Evolutionary conservation across 805 yeast species (phyloP).

Genomic region (Yarrowia sp.): DNA sequence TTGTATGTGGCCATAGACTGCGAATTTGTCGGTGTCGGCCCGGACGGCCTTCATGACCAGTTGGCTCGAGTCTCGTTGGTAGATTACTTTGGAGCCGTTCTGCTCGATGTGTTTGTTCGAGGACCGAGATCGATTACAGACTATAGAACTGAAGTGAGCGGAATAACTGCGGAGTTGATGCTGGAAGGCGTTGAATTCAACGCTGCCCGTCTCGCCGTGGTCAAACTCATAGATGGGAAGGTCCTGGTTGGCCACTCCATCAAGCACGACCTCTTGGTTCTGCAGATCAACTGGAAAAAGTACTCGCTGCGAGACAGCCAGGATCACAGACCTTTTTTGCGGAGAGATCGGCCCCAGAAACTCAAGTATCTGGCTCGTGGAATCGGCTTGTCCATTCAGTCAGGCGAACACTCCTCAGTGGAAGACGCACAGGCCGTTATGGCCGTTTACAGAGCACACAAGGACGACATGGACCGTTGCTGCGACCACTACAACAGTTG

Average conservation of each 20-base stretch:
- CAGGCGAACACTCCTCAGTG: slow-evolving; percentile 81
- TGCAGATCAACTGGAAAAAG: slow-evolving; percentile 72
- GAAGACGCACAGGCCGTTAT: slow-evolving; percentile 91
- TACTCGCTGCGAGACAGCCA: slow-evolving; percentile 76
- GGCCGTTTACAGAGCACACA: slow-evolving; percentile 70
- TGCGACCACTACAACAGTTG: slow-evolving; percentile 8
- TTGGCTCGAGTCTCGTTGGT: slow-evolving; percentile 91
- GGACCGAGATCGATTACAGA: slow-evolving; percentile 81
- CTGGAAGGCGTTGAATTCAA: slow-evolving; percentile 67
- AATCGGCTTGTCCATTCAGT: slow-evolving; percentile 80
- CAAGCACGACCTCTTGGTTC: slow-evolving; percentile 74
- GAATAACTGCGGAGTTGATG: slow-evolving; percentile 76
- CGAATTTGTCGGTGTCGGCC: slow-evolving; percentile 92
- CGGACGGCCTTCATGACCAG: slow-evolving; percentile 67
- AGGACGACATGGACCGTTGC: slow-evolving; percentile 46
- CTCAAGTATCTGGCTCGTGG: slow-evolving; percentile 63
- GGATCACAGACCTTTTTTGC: slow-evolving; percentile 58
- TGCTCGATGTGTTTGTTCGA: slow-evolving; percentile 75
- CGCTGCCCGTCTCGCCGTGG: slow-evolving; percentile 66
- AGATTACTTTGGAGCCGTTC: slow-evolving; percentile 74
- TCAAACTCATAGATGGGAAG: slow-evolving; percentile 59
- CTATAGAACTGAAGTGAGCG: slow-evolving; percentile 94
- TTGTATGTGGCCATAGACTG: slow-evolving; percentile 85
- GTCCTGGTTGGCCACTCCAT: slow-evolving; percentile 83
- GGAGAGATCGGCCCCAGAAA: slow-evolving; percentile 20